phyloP scores from a whole-genome alignment of 2,329 filamentous ascomycete species.

The Diaporthe destruens region DNA sequence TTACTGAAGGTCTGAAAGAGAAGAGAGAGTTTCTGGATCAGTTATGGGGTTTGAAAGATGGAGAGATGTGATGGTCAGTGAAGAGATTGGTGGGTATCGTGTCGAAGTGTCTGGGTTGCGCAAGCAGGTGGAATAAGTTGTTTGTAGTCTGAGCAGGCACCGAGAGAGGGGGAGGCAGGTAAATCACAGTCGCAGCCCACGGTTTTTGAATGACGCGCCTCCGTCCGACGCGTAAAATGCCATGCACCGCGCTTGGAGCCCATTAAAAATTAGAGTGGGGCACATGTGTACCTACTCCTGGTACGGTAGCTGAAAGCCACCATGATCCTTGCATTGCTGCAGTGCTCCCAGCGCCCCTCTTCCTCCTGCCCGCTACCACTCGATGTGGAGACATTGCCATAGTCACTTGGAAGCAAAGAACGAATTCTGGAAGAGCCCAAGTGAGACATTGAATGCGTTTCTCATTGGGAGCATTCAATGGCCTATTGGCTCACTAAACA shows the following conservation, averaged over 20 bases:
- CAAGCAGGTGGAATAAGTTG: conserved; percentile 9
- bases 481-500: background rate
- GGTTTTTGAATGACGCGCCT: conserved; percentile 38
- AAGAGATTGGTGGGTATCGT: background rate
- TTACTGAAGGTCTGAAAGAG: conserved; percentile 42
- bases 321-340: conserved; percentile 4
- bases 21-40: conserved; percentile 26
- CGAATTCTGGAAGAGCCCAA: background rate
- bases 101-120: conserved; percentile 1
- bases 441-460: background rate
- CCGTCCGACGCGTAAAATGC: conserved; percentile 7
- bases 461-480: background rate
- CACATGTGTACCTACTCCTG: background rate
- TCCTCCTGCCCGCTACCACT: background rate
- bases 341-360: background rate
- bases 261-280: conserved; percentile 32
- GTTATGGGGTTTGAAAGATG: conserved; percentile 10
- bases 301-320: background rate
- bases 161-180: conserved; percentile 25
- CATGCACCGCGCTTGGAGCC: conserved; percentile 16
- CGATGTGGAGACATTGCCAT: background rate
- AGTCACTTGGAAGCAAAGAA: too few relatives aligned
- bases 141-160: conserved; percentile 15
- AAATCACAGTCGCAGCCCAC: conserved; percentile 29
- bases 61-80: background rate